A percentile compares a stretch with the other conserved stretches of the same genome.
phyloP scores from a whole-genome alignment of 192 early-diverging fungal genomes.

The Umbelopsis vinacea region DNA sequence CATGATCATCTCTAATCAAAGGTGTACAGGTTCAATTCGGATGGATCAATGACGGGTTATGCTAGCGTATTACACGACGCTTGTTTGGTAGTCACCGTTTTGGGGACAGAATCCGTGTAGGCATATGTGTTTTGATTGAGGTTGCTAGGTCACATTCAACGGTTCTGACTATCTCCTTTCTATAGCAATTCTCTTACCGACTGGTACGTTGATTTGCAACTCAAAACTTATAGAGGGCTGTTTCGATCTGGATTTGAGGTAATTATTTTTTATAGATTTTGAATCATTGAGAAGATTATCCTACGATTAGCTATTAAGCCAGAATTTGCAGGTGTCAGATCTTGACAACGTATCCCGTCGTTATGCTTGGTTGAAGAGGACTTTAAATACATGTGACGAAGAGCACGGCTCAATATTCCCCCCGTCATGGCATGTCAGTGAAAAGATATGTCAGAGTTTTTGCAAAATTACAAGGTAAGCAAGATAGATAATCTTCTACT shows the following conservation, averaged over 20 bases:
- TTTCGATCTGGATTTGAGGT: conserved; percentile 79
- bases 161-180: not conserved
- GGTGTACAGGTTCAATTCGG: conserved; percentile 69
- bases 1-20: conserved; percentile 22
- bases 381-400: conserved; percentile 91
- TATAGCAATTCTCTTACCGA: conserved; percentile 63
- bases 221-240: conserved; percentile 81
- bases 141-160: not conserved
- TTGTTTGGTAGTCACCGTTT: conserved; percentile 75
- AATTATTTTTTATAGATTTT: not conserved
- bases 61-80: conserved; percentile 66
- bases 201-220: conserved; percentile 82
- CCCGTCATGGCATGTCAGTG: conserved; percentile 73
- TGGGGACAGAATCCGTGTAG: conserved; percentile 67
- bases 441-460: conserved; percentile 74
- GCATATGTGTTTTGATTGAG: conserved; percentile 7
- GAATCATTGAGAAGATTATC: not conserved
- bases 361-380: conserved; percentile 91
- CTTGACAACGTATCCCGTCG: conserved; percentile 84
- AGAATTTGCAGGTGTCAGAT: conserved; percentile 49
- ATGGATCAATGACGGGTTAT: conserved; percentile 61
- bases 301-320: not conserved
- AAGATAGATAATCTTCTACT: conserved; percentile 11
- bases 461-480: conserved; percentile 81
- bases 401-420: conserved; percentile 86